Base-by-base conservation (phyloP, 1,284 basidiomycete species). In the Stereum hirsutum region DNA sequence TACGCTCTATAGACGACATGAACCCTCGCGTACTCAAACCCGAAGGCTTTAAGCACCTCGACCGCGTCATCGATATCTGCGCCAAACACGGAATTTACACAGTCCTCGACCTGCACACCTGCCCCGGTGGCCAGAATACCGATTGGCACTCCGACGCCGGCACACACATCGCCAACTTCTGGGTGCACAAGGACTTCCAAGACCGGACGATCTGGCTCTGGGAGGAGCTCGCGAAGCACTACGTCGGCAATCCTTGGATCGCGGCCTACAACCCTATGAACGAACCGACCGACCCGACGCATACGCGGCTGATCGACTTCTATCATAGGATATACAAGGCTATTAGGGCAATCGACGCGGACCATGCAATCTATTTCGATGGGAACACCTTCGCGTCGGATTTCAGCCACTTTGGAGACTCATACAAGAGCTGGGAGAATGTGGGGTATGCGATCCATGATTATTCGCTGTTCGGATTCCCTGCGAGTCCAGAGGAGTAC, bases 401-500 rank as follows among this genome's bases (percentile, higher is more conserved):
- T 57, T 86, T 88, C 53, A 75, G 74, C 14, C 66, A 69, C 50
- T 89, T 88, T 56, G 73, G 70, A n/a, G 72, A 81, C 46, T 68
- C 69, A 2, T 63, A 66, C 43, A 59, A 62, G 44, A 62, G 66
- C 39, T 81, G 81, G 73, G 59, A 40, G 2, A 88, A 88, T 52
- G 72, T 73, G 5, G 81, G 81, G 6, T 89, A 83, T 57, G 69
- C 83, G 12, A 84, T 88, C 49, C 86, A 89, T 54, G 87, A 88
- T 60, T 87, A 86, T 56, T 70, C 69, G 3, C 50, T 73, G 4
- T 86, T 70, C 55, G 87, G 86, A 2, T 89, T 89, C 58, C 83
- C 84, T 0, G 68, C 67, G 35, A 65, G 76, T 1, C 44, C 33
- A 28, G 79, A 81, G 56, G 56, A 59, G 15, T 85, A 83, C 52